Evolutionary conservation across 2,329 filamentous ascomycete species (phyloP).

Genomic region (Sordariomycetes sp.): DNA sequence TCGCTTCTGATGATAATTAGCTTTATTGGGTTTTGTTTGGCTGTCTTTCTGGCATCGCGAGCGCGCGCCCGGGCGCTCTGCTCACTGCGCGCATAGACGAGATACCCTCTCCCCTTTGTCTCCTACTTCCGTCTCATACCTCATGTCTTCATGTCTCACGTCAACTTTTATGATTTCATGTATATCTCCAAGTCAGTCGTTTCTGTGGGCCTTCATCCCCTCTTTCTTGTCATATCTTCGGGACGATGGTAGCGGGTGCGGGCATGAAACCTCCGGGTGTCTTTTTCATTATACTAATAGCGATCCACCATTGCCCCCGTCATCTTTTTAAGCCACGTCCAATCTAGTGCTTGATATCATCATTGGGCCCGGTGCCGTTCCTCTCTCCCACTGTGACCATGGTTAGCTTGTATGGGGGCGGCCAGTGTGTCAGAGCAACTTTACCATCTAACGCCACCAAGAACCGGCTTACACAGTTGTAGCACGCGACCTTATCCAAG

Average conservation of each 20-base stretch:
- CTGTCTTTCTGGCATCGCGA: not conserved
- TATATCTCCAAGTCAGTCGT: not conserved
- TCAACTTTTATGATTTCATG: not conserved
- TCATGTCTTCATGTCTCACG: not conserved
- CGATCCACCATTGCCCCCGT: not conserved
- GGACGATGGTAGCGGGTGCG: not conserved
- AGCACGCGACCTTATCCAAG: conserved; percentile 46
- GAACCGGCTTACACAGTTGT: conserved; percentile 80
- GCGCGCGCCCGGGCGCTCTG: not conserved
- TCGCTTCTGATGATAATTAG: conserved; percentile 1
- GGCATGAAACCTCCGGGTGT: not conserved
- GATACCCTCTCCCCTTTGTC: conserved; percentile 23
- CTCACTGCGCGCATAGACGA: conserved; percentile 20
- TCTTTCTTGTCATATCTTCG: not conserved
- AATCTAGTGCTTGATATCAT: not conserved
- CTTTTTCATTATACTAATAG: not conserved
- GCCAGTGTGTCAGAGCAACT: conserved; percentile 16
- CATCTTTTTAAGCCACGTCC: not conserved
- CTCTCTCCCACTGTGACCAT: conserved; percentile 39
- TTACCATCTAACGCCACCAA: conserved; percentile 70
- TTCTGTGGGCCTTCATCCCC: not conserved
- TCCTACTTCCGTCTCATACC: not conserved
- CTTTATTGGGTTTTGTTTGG: not conserved
- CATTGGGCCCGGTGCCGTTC: conserved; percentile 36
- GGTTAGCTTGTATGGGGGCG: not conserved